Conservation (phyloP, 352 stramenopile genomes). For the Phytophthora aleatoria region DNA sequence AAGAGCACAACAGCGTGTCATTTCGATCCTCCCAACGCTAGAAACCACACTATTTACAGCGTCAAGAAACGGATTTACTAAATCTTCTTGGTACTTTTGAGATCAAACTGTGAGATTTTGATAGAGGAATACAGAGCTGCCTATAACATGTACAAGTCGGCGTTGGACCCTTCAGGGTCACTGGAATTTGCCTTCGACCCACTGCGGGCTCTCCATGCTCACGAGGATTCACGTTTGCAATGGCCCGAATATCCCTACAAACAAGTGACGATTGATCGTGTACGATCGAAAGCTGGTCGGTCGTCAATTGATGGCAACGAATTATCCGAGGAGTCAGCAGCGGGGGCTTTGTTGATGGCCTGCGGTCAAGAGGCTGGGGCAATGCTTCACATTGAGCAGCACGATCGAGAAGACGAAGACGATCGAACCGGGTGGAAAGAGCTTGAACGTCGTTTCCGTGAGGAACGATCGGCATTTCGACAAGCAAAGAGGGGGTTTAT, state of each 20-base stretch:
- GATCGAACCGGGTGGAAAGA: conserved; percentile 22
- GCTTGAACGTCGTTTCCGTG: conserved; percentile 46
- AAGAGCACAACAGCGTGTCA: background rate
- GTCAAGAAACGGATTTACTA: conserved; percentile 25
- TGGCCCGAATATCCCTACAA: conserved; percentile 80
- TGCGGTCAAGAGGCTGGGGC: conserved; percentile 47
- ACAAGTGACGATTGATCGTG: conserved; percentile 61
- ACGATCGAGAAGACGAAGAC: conserved; percentile 17
- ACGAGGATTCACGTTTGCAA: conserved; percentile 44
- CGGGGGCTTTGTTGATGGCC: conserved; percentile 56
- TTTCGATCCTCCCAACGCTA: background rate
- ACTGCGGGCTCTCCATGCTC: conserved; percentile 48
- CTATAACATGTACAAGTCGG: conserved; percentile 55
- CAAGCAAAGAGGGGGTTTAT: conserved; percentile 54
- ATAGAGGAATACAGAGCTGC: too few species aligned
- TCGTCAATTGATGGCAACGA: conserved; percentile 14
- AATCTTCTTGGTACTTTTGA: background rate
- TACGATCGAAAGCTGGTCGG: conserved; percentile 40
- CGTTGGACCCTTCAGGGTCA: conserved; percentile 37
- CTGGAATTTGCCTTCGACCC: conserved; percentile 68
- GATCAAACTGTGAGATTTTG: too few species aligned
- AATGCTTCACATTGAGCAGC: conserved; percentile 53
- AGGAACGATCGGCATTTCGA: conserved; percentile 55
- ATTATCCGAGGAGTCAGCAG: conserved; percentile 46
- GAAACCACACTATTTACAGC: conserved; percentile 27